Percentiles rank a stretch among this genome's conserved stretches.
Conservation (phyloP, 768 basidiomycete species). For the Jaapia argillacea region DNA sequence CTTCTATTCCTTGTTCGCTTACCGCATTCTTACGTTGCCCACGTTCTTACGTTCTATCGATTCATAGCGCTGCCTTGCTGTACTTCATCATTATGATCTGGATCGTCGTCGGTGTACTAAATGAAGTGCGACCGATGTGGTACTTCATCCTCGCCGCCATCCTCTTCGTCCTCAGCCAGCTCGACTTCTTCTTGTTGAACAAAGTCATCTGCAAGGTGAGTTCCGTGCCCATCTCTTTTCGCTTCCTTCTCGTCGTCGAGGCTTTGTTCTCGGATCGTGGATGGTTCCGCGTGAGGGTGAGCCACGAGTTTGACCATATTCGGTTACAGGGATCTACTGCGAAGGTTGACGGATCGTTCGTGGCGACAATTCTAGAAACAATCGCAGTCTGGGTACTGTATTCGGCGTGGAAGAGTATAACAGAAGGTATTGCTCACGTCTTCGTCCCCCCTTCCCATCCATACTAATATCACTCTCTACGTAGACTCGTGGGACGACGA, state of each 20-base stretch:
- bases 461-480: neutral
- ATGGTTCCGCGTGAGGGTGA: no score
- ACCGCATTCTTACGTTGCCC: neutral
- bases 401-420: conserved; percentile 81
- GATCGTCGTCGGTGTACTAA: conserved; percentile 66
- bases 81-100: conserved; percentile 74
- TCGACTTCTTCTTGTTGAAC: conserved; percentile 74
- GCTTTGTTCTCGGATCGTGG: neutral
- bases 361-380: conserved; percentile 80
- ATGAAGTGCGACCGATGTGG: conserved; percentile 72
- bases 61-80: conserved; percentile 44
- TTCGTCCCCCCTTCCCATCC: conserved; percentile 1
- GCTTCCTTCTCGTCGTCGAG: neutral
- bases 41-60: neutral
- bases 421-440: conserved; percentile 48
- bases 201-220: conserved; percentile 64
- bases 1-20: neutral
- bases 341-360: conserved; percentile 79
- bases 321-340: conserved; percentile 39
- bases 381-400: conserved; percentile 58
- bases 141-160: conserved; percentile 67
- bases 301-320: neutral
- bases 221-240: conserved; percentile 9
- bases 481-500: conserved; percentile 39
- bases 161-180: conserved; percentile 72